A percentile compares a stretch with the other conserved stretches of the same genome.
Conservation (phyloP, 2,329 filamentous ascomycete species). For the Ophiocordyceps australis region DNA sequence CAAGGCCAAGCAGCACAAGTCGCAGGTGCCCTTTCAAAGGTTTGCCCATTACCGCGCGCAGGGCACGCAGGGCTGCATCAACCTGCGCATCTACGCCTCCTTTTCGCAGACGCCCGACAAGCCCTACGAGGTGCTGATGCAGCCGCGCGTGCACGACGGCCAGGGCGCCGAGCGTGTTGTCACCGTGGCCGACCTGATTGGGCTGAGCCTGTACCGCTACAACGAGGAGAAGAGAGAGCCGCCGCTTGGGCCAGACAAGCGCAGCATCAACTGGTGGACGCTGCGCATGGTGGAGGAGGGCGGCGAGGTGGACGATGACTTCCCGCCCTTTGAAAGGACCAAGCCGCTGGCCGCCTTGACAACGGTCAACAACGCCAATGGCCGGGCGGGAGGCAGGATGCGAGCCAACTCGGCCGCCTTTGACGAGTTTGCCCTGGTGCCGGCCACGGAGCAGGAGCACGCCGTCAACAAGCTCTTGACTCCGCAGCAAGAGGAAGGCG, state of each 20-base stretch:
- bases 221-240: slow-evolving; percentile 60
- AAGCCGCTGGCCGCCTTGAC: slow-evolving; percentile 64
- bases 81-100: slow-evolving; percentile 60
- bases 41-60: slow-evolving; percentile 64
- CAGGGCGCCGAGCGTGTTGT: slow-evolving; percentile 42
- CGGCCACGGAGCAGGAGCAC: slow-evolving; percentile 50
- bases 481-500: slow-evolving; percentile 45
- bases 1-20: slow-evolving; percentile 51
- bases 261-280: slow-evolving; percentile 69
- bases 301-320: slow-evolving; percentile 72
- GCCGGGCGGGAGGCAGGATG: slow-evolving; percentile 36
- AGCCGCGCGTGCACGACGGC: slow-evolving; percentile 50
- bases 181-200: slow-evolving; percentile 66
- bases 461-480: slow-evolving; percentile 51
- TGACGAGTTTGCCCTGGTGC: slow-evolving; percentile 68
- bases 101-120: slow-evolving; percentile 47
- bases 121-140: slow-evolving; percentile 54
- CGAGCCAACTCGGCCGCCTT: slow-evolving; percentile 59
- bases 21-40: slow-evolving; percentile 54
- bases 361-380: slow-evolving; percentile 67
- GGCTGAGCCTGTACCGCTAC: slow-evolving; percentile 61
- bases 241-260: slow-evolving; percentile 41
- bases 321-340: slow-evolving; percentile 58
- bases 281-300: slow-evolving; percentile 72
- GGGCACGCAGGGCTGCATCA: slow-evolving; percentile 58